Percentiles rank a stretch among this genome's conserved stretches.
phyloP scores from a whole-genome alignment of 768 basidiomycete species.

The Pleurotus giganteus region DNA sequence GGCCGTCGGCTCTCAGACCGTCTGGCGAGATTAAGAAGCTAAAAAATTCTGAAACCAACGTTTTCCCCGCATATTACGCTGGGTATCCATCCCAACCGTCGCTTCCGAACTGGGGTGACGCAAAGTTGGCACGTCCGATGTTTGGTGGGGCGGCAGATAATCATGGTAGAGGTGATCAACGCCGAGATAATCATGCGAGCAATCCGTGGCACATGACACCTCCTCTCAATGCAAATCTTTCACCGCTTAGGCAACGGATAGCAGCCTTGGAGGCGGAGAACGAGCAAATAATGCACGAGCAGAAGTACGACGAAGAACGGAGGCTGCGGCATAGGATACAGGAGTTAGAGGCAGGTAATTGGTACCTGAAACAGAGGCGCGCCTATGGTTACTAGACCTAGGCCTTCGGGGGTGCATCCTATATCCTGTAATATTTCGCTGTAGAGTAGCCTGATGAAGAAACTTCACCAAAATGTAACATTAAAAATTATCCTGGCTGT shows the following conservation, averaged over 20 bases:
- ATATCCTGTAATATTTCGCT: not conserved
- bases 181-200: too few relatives aligned
- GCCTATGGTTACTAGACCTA: not conserved
- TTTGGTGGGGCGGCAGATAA: too few relatives aligned
- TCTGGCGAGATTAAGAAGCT: too few relatives aligned
- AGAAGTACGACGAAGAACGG: not conserved
- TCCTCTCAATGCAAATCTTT: not conserved
- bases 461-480: too few relatives aligned
- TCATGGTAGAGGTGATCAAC: too few relatives aligned
- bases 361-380: not conserved
- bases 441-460: not conserved
- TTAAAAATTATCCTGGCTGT: too few relatives aligned
- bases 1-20: too few relatives aligned
- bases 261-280: slow-evolving; percentile 1
- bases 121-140: too few relatives aligned
- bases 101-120: too few relatives aligned
- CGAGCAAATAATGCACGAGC: not conserved
- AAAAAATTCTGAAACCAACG: too few relatives aligned
- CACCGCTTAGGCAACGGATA: not conserved
- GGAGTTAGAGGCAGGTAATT: slow-evolving; percentile 1
- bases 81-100: too few relatives aligned
- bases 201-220: not conserved
- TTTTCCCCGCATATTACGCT: too few relatives aligned
- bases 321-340: not conserved
- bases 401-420: slow-evolving; percentile 1